phyloP scores from a whole-genome alignment of 345 rosid species.

The Arabis alpina region DNA sequence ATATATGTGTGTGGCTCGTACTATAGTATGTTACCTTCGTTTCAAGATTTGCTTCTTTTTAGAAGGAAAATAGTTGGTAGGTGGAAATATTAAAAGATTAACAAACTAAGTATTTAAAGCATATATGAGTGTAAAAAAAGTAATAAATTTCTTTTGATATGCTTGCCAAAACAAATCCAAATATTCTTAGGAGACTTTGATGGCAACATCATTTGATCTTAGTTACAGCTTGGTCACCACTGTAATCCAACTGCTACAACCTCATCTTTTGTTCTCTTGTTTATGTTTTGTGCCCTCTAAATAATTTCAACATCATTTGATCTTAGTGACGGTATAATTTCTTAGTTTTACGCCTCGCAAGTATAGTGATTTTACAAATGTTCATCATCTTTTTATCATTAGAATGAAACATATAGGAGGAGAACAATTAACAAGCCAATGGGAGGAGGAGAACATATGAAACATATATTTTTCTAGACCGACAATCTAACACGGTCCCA shows the following conservation, averaged over 20 bases:
- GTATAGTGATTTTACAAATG: too few relatives aligned
- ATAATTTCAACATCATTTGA: too few relatives aligned
- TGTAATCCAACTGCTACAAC: slow-evolving; percentile 37
- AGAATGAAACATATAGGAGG: not conserved
- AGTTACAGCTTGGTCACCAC: slow-evolving; percentile 38
- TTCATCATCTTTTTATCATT: too few relatives aligned
- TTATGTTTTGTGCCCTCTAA: slow-evolving; percentile 6
- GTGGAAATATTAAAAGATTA: not conserved
- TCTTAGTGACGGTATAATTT: too few relatives aligned
- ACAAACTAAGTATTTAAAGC: not conserved
- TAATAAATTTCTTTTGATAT: not conserved
- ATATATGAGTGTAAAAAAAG: not conserved
- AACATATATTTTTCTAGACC: slow-evolving; percentile 11
- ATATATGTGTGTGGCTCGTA: too few relatives aligned
- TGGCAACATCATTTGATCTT: slow-evolving; percentile 25
- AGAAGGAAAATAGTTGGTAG: not conserved
- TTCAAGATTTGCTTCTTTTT: too few relatives aligned
- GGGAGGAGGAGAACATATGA: too few relatives aligned
- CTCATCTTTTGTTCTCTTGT: slow-evolving; percentile 35
- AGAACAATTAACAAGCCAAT: too few relatives aligned
- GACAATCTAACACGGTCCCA: slow-evolving; percentile 14
- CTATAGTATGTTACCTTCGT: too few relatives aligned
- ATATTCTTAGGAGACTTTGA: slow-evolving; percentile 22
- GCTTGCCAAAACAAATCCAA: not conserved
- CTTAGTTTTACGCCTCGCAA: too few relatives aligned